Conservation (phyloP, 306 rosid species). For the Luffa acutangula region DNA sequence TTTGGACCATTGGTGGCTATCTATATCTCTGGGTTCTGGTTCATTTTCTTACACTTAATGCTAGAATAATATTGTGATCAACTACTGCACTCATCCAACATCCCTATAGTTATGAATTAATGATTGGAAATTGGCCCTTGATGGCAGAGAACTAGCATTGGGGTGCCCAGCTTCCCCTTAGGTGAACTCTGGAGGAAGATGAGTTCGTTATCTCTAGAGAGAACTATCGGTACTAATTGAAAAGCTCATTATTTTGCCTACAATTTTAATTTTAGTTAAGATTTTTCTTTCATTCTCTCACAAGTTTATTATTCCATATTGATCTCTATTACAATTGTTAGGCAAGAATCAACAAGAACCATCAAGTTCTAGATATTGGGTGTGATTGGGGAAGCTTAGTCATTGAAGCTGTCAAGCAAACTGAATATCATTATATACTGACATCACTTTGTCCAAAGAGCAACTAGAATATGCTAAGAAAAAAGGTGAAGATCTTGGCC, state of each 20-base stretch:
- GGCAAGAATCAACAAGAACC: slow-evolving; percentile 18
- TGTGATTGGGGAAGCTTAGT: slow-evolving; percentile 91
- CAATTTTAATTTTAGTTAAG: no score
- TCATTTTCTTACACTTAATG: not conserved
- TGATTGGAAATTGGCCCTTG: not conserved
- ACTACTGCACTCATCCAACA: not conserved
- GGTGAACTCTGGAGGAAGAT: not conserved
- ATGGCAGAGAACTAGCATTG: not conserved
- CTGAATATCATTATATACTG: slow-evolving; percentile 82
- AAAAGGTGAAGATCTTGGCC: slow-evolving; percentile 58
- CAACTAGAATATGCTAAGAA: slow-evolving; percentile 61
- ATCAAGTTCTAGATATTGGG: slow-evolving; percentile 82
- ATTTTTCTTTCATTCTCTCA: no score
- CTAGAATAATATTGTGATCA: not conserved
- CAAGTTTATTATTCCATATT: no score
- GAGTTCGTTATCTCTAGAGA: not conserved
- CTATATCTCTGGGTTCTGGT: not conserved
- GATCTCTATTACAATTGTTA: no score
- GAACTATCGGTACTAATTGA: no score
- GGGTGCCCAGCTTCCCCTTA: not conserved
- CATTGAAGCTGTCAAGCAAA: slow-evolving; percentile 58
- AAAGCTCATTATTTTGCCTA: no score
- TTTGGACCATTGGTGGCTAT: not conserved
- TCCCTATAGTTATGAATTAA: not conserved
- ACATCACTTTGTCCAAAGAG: slow-evolving; percentile 65